Percentiles rank a stretch among this genome's conserved stretches.
phyloP scores from a whole-genome alignment of 2,329 filamentous ascomycete genomes.

The Xylariaceae sp. region DNA sequence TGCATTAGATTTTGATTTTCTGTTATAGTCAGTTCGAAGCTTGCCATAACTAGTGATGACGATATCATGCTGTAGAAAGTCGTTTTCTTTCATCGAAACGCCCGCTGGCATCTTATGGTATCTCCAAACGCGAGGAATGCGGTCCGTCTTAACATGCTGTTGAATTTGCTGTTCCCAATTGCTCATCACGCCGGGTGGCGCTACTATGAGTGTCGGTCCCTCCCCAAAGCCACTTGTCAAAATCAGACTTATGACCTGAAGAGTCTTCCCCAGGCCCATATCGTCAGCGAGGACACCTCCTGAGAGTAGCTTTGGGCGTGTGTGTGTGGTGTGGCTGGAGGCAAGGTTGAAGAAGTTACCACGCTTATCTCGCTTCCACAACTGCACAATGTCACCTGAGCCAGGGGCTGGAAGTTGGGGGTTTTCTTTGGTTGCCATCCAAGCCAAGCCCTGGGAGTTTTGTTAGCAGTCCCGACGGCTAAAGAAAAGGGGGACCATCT shows the following conservation, averaged over 20 bases:
- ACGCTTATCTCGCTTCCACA: constrained; percentile 68
- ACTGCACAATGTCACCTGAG: constrained; percentile 67
- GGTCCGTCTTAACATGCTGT: constrained; percentile 68
- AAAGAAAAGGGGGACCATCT: constrained; percentile 8
- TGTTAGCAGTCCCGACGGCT: constrained; percentile 6
- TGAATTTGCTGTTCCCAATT: constrained; percentile 85
- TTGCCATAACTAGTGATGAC: constrained; percentile 86
- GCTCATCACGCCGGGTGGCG: constrained; percentile 84
- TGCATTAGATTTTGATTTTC: constrained; percentile 44
- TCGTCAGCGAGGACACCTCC: constrained; percentile 89
- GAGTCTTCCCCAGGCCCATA: constrained; percentile 89
- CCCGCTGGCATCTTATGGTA: constrained; percentile 64
- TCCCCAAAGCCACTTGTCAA: constrained; percentile 53
- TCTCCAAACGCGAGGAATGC: constrained; percentile 66
- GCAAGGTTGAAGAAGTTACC: constrained; percentile 66
- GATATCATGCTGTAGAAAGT: constrained; percentile 70
- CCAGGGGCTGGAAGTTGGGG: constrained; percentile 64
- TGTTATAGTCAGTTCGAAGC: constrained; percentile 66
- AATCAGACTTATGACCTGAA: constrained; percentile 82
- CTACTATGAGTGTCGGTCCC: constrained; percentile 75
- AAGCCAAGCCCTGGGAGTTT: constrained; percentile 69
- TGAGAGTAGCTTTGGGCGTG: constrained; percentile 66
- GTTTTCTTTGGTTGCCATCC: constrained; percentile 77
- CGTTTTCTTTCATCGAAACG: constrained; percentile 43
- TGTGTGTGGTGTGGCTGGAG: constrained; percentile 65